These are phyloP conservation scores for Eucalyptus curtisii DNA, from an alignment of 345 rosid species.

Conservation along the genomic window DNA sequence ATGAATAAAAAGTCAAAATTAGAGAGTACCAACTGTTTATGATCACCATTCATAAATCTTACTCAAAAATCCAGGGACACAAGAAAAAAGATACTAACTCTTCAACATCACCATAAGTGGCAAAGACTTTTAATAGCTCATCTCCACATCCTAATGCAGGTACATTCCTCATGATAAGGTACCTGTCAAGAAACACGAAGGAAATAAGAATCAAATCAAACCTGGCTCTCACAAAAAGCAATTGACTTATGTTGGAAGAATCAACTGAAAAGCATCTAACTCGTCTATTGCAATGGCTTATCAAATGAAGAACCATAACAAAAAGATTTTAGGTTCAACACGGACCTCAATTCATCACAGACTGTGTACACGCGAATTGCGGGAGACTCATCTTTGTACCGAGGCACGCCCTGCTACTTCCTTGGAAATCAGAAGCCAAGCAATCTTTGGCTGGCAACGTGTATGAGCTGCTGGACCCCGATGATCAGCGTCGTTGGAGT, in stretches of 20 bases:
- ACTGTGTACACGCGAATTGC: conserved; percentile 2
- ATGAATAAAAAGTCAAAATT: neutral
- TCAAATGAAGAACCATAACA: neutral
- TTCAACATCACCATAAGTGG: conserved; percentile 71
- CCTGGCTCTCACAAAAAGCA: neutral
- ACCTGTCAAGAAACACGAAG: conserved; percentile 9
- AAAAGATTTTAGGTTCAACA: neutral
- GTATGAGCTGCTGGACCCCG: neutral
- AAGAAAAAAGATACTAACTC: conserved; percentile 32
- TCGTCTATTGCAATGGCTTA: neutral
- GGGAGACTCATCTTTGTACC: conserved; percentile 44
- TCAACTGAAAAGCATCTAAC: neutral
- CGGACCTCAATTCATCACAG: too few relatives aligned
- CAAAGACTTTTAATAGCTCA: conserved; percentile 54
- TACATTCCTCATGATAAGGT: conserved; percentile 77
- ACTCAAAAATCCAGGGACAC: neutral
- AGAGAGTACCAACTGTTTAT: neutral
- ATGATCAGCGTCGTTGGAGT: neutral
- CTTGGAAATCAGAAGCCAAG: neutral
- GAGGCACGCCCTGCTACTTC: conserved; percentile 20
- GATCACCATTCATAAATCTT: neutral
- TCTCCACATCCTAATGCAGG: conserved; percentile 88
- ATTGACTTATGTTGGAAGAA: neutral
- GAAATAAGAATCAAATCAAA: neutral
- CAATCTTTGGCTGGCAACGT: neutral